Evolutionary conservation across 1,284 basidiomycete genomes (phyloP).

Genomic region (Jaminaea rosea): DNA sequence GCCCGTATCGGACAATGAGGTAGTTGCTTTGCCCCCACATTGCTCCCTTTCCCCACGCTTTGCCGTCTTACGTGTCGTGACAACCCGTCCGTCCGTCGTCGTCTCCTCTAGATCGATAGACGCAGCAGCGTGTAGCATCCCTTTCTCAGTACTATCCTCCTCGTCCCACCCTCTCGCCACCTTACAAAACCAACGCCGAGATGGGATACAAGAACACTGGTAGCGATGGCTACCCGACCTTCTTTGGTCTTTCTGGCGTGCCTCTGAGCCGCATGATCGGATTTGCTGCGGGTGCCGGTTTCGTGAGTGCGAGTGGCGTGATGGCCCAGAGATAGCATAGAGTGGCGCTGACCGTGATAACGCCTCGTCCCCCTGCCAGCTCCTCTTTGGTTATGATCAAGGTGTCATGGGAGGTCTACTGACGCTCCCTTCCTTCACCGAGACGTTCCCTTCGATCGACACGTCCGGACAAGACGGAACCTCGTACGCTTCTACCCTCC

Average conservation of each 20-base stretch:
- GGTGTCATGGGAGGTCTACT: conserved; percentile 43
- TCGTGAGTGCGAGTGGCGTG: conserved; percentile 6
- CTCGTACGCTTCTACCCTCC: conserved; percentile 24
- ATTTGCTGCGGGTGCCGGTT: conserved; percentile 39
- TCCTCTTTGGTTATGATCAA: conserved; percentile 43
- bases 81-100: no score
- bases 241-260: conserved; percentile 26
- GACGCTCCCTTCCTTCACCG: conserved; percentile 31
- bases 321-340: neutral
- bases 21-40: no score
- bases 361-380: conserved; percentile 1
- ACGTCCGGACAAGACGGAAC: conserved; percentile 11
- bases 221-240: conserved; percentile 10
- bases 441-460: conserved; percentile 33
- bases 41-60: no score
- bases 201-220: neutral
- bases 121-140: no score
- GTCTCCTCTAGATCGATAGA: no score
- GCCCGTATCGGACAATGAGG: no score
- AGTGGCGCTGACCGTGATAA: neutral
- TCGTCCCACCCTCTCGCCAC: no score
- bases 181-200: no score
- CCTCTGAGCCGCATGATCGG: conserved; percentile 35
- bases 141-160: no score
- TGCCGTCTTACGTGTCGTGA: no score